Percentiles rank a stretch among this genome's conserved stretches.
phyloP scores from a whole-genome alignment of 1,284 basidiomycete genomes.

The Athelia sp. region DNA sequence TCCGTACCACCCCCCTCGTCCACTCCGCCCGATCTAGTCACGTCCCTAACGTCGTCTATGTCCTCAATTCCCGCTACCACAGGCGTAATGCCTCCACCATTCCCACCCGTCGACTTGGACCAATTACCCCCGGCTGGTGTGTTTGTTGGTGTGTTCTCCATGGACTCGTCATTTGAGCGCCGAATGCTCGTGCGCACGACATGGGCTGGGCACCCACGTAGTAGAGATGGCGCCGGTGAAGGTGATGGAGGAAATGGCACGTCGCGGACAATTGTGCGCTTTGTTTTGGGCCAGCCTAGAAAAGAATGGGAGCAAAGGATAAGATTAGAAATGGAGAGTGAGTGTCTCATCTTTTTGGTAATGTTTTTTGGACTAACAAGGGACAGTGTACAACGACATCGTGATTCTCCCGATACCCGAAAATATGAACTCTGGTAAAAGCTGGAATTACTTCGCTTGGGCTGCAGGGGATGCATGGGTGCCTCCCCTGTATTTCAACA shows the following conservation, averaged over 20 bases:
- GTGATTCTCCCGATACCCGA: constrained; percentile 81
- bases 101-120: constrained; percentile 68
- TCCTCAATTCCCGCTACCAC: constrained; percentile 29
- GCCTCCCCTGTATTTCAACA: constrained; percentile 61
- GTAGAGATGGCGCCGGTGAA: constrained; percentile 63
- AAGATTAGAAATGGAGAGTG: constrained; percentile 88
- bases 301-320: constrained; percentile 78
- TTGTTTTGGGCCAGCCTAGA: constrained; percentile 85
- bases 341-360: constrained; percentile 25
- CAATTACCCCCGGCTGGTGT: constrained; percentile 83
- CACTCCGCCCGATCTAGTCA: constrained; percentile 31
- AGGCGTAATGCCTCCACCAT: constrained; percentile 26
- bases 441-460: constrained; percentile 83
- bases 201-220: constrained; percentile 81
- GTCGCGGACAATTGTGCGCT: constrained; percentile 85
- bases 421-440: constrained; percentile 93
- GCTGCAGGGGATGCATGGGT: constrained; percentile 90
- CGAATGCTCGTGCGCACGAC: constrained; percentile 88
- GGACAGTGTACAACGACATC: constrained; percentile 82
- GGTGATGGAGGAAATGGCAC: constrained; percentile 75
- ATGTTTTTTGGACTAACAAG: constrained; percentile 4
- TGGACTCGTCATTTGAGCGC: constrained; percentile 82
- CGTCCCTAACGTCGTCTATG: constrained; percentile 34
- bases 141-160: constrained; percentile 89
- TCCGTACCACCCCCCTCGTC: constrained; percentile 53